Conservation (phyloP, 1,284 basidiomycete species). For the Cutaneotrichosporon spelunceum region DNA sequence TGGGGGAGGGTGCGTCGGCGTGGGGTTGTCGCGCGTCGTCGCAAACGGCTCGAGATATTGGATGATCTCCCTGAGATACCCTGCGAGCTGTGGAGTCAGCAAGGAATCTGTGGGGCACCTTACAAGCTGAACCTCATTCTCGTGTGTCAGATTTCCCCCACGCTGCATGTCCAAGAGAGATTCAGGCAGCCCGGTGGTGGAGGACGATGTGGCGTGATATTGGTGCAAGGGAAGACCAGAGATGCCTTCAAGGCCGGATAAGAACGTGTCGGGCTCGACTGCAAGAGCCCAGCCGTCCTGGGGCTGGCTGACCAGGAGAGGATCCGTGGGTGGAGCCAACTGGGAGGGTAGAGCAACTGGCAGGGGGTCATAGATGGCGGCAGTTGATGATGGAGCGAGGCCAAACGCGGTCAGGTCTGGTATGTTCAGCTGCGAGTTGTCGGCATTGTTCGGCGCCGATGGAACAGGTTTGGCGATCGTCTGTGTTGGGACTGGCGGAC, state of each 20-base stretch:
- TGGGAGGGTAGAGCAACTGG: neutral
- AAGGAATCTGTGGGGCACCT: neutral
- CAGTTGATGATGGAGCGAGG: neutral
- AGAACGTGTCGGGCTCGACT: constrained; percentile 21
- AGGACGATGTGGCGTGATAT: constrained; percentile 13
- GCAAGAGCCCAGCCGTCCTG: constrained; percentile 15
- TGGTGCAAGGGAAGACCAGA: constrained; percentile 16
- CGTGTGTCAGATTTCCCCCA: constrained; percentile 2
- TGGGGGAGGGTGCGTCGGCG: constrained; percentile 31
- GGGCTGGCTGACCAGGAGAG: neutral
- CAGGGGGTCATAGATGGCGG: neutral
- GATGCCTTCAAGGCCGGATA: constrained; percentile 22
- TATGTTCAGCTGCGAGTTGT: constrained; percentile 7
- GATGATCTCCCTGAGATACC: constrained; percentile 33
- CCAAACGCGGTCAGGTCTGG: neutral
- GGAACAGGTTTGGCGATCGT: neutral
- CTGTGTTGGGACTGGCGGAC: neutral
- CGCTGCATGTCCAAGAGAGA: constrained; percentile 8
- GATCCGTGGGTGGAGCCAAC: constrained; percentile 2
- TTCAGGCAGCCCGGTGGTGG: neutral
- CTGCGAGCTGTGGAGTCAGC: constrained; percentile 28
- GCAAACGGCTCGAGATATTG: constrained; percentile 32
- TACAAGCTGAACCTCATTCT: constrained; percentile 12
- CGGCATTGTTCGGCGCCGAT: neutral
- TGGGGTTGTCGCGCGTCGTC: constrained; percentile 18